Evolutionary conservation across 2,329 filamentous ascomycete genomes (phyloP), one percentile per base, ranked within the genome.

Genomic region (Colletotrichum kahawae): DNA sequence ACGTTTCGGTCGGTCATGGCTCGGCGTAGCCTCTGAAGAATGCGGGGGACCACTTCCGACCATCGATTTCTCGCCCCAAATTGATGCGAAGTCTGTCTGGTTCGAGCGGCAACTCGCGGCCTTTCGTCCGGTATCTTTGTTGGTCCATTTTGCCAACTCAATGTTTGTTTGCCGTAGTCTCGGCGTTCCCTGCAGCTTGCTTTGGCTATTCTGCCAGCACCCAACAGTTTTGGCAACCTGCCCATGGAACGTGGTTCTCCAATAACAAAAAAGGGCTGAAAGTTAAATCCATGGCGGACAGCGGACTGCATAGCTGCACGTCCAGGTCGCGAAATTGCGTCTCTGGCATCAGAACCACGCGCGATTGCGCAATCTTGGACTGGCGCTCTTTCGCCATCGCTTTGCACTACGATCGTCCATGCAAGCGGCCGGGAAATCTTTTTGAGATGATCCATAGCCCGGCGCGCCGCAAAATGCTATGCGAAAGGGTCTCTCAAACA

Each of bases 351-450:
- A 76, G 74, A 76, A 66, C 36, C 65, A 33, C 70, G 34, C 29
- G 43, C 62, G 70, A 76, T 76, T 76, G 74, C 74, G 74, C 74
- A 59, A 76, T 76, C 70, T 21, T 27, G 68, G 54, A 70, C 31
- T 34, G 71, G 36, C 24, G 36, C 63, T 24, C 64, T 68, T 36
- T 68, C 63, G 64, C 63, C 70, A 62, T 56, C 27, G 34, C 36
- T 43, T 27, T 27, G 57, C 69, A 72, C 57, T 65, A 43, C 56
- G 69, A 36, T 63, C 10, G 68, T 34, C 48, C 56, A 63, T 51
- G 51, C 65, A 64, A 59, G 36, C 18, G 75, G 77, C 74, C 78
- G 74, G 77, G 75, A 60, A 63, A 56, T 57, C 70, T 69, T 69
- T 75, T 71, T 67, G 65, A 74, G 54, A 70, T 43, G 74, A 70